Evolutionary conservation across 164 flowering plant genomes (phyloP).

Genomic region (Pachysandra terminalis): DNA sequence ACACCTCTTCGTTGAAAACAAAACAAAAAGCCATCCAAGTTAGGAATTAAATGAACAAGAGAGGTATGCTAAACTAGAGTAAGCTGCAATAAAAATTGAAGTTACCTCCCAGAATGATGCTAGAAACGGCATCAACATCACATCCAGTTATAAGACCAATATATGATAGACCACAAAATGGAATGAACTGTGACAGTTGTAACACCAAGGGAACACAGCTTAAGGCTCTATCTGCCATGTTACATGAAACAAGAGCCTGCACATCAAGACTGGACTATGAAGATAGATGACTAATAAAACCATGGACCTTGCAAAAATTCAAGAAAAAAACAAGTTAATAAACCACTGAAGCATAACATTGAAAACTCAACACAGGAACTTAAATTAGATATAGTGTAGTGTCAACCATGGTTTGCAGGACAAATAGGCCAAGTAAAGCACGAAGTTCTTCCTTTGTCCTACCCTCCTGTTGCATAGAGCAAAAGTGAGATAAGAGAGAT

Average conservation of each 20-base stretch:
- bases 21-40: not conserved
- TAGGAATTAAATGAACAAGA: conserved; percentile 6
- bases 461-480: conserved; percentile 47
- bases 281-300: not conserved
- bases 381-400: conserved; percentile 6
- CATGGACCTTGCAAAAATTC: not conserved
- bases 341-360: not conserved
- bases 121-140: conserved; percentile 39
- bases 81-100: not conserved
- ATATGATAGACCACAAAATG: conserved; percentile 64
- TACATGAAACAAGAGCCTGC: conserved; percentile 62
- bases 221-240: conserved; percentile 24
- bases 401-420: conserved; percentile 70
- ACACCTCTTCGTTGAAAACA: conserved; percentile 6
- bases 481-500: conserved; percentile 13
- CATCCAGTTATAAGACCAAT: conserved; percentile 55
- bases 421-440: conserved; percentile 69
- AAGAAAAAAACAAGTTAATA: not conserved
- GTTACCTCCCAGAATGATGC: conserved; percentile 45
- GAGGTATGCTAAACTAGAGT: not conserved
- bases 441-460: conserved; percentile 39
- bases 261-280: conserved; percentile 12
- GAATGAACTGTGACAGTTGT: conserved; percentile 47
- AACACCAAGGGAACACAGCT: conserved; percentile 32
- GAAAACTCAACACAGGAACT: not conserved